A percentile compares a stretch with the other conserved stretches of the same genome.
These are phyloP conservation scores for Hawksworthiomyces lignivorus DNA, from an alignment of 2,329 filamentous ascomycete genomes.

Conservation along the genomic window DNA sequence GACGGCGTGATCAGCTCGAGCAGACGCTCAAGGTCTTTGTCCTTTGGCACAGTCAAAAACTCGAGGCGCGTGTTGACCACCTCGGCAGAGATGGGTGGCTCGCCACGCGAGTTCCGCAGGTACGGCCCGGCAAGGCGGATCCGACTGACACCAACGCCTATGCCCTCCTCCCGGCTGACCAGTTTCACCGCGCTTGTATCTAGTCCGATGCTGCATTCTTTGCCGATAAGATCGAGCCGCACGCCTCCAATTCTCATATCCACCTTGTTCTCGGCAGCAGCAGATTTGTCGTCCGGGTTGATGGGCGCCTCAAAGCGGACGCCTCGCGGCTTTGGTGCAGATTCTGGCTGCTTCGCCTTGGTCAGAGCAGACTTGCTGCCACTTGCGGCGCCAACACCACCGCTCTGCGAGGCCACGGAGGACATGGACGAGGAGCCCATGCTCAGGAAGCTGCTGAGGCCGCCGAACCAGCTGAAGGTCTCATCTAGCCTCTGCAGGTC, in stretches of 20 bases:
- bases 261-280: conserved; percentile 53
- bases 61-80: conserved; percentile 62
- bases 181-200: conserved; percentile 78
- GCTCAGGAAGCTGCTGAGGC: conserved; percentile 83
- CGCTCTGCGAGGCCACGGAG: conserved; percentile 51
- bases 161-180: conserved; percentile 63
- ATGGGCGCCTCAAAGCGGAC: conserved; percentile 47
- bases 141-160: conserved; percentile 67
- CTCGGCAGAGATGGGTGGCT: conserved; percentile 55
- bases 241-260: conserved; percentile 72
- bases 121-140: conserved; percentile 69
- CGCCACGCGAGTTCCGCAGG: conserved; percentile 40
- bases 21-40: conserved; percentile 73
- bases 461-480: conserved; percentile 80
- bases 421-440: conserved; percentile 78
- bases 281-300: conserved; percentile 39
- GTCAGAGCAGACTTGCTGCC: conserved; percentile 7
- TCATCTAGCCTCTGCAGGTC: conserved; percentile 80
- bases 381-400: conserved; percentile 17
- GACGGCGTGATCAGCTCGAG: conserved; percentile 85
- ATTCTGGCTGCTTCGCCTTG: conserved; percentile 25
- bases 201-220: conserved; percentile 64
- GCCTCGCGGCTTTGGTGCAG: conserved; percentile 42
- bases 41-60: conserved; percentile 64
- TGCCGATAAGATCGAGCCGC: conserved; percentile 67